phyloP scores from a whole-genome alignment of 208 protist species.

The Acanthamoeba royreba region DNA sequence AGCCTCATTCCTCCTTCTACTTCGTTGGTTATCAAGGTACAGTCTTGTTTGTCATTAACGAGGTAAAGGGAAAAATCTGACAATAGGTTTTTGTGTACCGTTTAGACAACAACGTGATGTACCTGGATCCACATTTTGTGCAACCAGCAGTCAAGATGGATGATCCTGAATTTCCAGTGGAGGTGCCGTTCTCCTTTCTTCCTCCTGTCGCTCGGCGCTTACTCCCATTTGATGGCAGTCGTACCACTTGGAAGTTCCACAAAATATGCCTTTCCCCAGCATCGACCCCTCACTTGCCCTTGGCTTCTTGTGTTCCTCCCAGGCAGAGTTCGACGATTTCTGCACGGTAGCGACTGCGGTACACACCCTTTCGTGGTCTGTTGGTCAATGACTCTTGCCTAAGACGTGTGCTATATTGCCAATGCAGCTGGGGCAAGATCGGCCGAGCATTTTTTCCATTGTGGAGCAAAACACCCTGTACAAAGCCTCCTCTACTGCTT shows the following conservation, averaged over 20 bases:
- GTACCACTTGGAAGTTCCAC: not conserved
- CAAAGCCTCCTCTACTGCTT: not conserved
- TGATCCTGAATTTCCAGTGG: not conserved
- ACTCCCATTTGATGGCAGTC: not conserved
- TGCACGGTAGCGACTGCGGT: not conserved
- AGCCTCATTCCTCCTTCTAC: slow-evolving; percentile 59
- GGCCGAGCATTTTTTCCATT: not conserved
- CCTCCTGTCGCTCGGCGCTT: not conserved
- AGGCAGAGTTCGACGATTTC: slow-evolving; percentile 37
- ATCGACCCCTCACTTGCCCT: slow-evolving; percentile 43
- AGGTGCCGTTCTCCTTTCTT: not conserved
- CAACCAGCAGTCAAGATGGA: not conserved
- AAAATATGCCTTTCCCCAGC: not conserved
- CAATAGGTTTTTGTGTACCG: not conserved
- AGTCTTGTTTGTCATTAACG: too few relatives aligned
- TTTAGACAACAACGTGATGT: slow-evolving; percentile 30
- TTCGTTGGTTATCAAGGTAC: slow-evolving; percentile 64
- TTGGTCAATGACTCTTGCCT: not conserved
- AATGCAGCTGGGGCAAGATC: not conserved
- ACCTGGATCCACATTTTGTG: slow-evolving; percentile 32
- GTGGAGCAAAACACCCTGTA: not conserved
- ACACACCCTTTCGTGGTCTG: not conserved
- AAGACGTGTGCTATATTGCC: not conserved
- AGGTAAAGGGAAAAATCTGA: too few relatives aligned
- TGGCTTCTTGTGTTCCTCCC: not conserved